Percentiles rank a stretch among this genome's conserved stretches.
Evolutionary conservation across 176 grass and related monocot genomes (phyloP).

Genomic region (Neostapfia colusana): DNA sequence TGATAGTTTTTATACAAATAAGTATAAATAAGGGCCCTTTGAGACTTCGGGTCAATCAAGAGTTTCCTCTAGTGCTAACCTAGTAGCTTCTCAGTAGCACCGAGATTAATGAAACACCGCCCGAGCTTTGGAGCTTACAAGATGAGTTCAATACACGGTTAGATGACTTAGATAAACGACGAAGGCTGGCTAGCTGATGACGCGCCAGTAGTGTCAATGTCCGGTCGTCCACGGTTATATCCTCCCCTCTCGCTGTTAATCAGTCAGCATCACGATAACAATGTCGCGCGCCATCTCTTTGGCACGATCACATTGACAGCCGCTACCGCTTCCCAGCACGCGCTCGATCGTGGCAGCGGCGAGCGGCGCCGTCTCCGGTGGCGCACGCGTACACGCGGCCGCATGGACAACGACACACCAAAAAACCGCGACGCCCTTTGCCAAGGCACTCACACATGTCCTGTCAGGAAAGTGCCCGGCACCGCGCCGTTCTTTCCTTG

Average conservation of each 20-base stretch:
- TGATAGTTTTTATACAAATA: no score
- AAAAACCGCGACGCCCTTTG: not conserved
- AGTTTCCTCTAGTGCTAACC: no score
- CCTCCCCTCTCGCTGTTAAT: not conserved
- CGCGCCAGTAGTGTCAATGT: not conserved
- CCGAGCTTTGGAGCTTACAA: no score
- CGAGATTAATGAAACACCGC: no score
- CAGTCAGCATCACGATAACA: not conserved
- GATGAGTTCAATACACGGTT: no score
- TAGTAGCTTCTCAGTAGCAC: no score
- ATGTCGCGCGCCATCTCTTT: not conserved
- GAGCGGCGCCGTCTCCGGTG: not conserved
- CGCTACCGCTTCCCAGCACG: not conserved
- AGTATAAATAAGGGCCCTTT: no score
- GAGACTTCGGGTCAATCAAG: no score
- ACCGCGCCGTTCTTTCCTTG: not conserved
- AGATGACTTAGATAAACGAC: no score
- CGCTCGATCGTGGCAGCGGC: slow-evolving; percentile 3
- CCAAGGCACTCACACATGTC: not conserved
- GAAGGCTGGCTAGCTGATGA: not conserved
- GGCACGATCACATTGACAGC: not conserved
- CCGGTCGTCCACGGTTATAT: not conserved
- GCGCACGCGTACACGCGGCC: no score
- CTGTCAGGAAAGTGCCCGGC: not conserved
- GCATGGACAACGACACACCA: not conserved